Evolutionary conservation across 1,284 basidiomycete species (phyloP).

Genomic region (Mycena sp.): DNA sequence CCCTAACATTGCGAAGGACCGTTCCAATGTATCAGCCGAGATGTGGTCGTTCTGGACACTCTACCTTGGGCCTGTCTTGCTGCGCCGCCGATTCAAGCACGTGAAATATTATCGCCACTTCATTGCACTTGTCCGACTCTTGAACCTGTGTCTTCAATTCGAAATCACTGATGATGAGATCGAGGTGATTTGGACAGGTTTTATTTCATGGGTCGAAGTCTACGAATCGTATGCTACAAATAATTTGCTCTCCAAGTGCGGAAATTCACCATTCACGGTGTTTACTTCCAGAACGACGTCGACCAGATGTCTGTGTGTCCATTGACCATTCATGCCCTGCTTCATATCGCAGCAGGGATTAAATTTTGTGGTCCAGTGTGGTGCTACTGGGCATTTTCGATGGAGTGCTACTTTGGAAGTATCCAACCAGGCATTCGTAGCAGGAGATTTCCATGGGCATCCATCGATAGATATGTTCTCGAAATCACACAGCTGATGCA

Average conservation of each 20-base stretch:
- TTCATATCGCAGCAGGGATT: slow-evolving; percentile 49
- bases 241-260: slow-evolving; percentile 7
- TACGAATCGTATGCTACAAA: slow-evolving; percentile 50
- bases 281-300: slow-evolving; percentile 49
- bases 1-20: slow-evolving; percentile 48
- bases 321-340: slow-evolving; percentile 50
- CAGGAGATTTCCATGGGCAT: slow-evolving; percentile 40
- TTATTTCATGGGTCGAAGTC: slow-evolving; percentile 33
- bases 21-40: slow-evolving; percentile 37
- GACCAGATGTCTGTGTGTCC: slow-evolving; percentile 45
- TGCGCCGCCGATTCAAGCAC: slow-evolving; percentile 41
- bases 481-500: too few species aligned
- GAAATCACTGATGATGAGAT: slow-evolving; percentile 47
- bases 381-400: slow-evolving; percentile 45
- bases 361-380: slow-evolving; percentile 36
- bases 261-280: slow-evolving; percentile 35
- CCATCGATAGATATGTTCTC: slow-evolving; percentile 36
- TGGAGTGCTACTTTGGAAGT: slow-evolving; percentile 43
- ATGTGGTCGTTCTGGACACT: slow-evolving; percentile 49
- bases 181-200: slow-evolving; percentile 41
- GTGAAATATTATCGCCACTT: slow-evolving; percentile 53
- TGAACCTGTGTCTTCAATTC: slow-evolving; percentile 52
- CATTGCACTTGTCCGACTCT: slow-evolving; percentile 47
- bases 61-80: slow-evolving; percentile 51
- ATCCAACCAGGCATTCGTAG: slow-evolving; percentile 38